These are phyloP conservation scores for Scenedesmus sp. DNA, from an alignment of 163 green algal species.

Conservation along the genomic window DNA sequence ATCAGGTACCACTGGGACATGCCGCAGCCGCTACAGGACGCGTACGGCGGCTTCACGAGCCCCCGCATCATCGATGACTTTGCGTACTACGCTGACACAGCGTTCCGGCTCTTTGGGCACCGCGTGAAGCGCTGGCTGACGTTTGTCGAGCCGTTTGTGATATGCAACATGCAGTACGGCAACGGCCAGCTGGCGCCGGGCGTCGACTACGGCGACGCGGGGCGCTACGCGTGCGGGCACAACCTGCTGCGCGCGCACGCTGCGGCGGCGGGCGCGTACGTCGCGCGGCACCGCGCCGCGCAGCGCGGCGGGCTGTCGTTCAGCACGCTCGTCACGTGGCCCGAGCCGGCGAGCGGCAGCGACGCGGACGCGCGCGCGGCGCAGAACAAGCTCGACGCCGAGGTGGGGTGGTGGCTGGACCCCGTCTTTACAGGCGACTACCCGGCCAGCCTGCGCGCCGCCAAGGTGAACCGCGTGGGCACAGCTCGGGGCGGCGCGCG, in stretches of 20 bases:
- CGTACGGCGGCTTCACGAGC: conserved; percentile 55
- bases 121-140: conserved; percentile 39
- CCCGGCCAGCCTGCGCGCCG: neutral
- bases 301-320: conserved; percentile 41
- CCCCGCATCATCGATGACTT: conserved; percentile 58
- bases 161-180: conserved; percentile 47
- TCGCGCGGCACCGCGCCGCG: conserved; percentile 1
- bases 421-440: conserved; percentile 48
- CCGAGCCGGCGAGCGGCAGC: conserved; percentile 36
- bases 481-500: neutral
- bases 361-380: neutral
- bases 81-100: conserved; percentile 55
- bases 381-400: conserved; percentile 32
- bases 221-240: conserved; percentile 48
- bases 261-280: conserved; percentile 54
- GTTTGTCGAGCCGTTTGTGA: conserved; percentile 71
- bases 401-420: conserved; percentile 48
- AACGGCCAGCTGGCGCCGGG: conserved; percentile 35
- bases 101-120: conserved; percentile 23
- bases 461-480: conserved; percentile 4
- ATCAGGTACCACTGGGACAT: conserved; percentile 66
- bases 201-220: conserved; percentile 10
- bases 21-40: conserved; percentile 43
- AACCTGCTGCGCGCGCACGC: conserved; percentile 67
- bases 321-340: conserved; percentile 53